Conservation (phyloP, 2,329 filamentous ascomycete species). For the Arthrobotrys iridis region DNA sequence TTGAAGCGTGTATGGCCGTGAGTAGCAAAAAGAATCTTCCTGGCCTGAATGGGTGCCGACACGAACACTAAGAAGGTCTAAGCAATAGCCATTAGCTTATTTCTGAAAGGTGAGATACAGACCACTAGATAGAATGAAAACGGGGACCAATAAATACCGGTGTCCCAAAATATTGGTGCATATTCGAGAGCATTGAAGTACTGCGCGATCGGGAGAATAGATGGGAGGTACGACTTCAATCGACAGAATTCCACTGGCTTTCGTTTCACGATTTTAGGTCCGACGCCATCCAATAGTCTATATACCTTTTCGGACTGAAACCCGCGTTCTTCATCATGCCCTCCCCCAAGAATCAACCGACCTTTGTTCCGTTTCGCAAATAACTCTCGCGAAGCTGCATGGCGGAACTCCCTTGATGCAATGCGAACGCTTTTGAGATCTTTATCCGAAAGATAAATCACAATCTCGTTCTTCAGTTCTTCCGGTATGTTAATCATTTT, state of each 20-base stretch:
- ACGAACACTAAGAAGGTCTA: background rate
- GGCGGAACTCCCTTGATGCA: background rate
- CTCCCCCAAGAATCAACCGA: background rate
- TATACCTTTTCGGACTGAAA: background rate
- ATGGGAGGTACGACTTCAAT: background rate
- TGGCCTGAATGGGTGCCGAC: background rate
- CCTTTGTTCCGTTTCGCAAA: background rate
- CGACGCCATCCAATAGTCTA: too few species aligned
- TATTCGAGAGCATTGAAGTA: background rate
- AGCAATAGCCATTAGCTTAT: background rate
- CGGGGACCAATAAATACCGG: background rate
- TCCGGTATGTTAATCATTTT: background rate
- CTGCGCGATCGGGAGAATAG: background rate
- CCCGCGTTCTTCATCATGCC: background rate
- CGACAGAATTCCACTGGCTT: background rate
- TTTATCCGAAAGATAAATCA: background rate
- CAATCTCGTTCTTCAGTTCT: background rate
- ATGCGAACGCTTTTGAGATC: background rate
- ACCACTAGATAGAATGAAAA: background rate
- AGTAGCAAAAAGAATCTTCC: background rate
- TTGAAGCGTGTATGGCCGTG: background rate
- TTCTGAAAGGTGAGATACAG: background rate
- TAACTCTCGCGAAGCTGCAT: background rate
- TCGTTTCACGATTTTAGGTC: background rate
- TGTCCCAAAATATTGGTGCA: background rate